Percentiles rank a stretch among this genome's conserved stretches.
phyloP scores from a whole-genome alignment of 225 moss, liverwort and hornwort species.

The Asterella californica region DNA sequence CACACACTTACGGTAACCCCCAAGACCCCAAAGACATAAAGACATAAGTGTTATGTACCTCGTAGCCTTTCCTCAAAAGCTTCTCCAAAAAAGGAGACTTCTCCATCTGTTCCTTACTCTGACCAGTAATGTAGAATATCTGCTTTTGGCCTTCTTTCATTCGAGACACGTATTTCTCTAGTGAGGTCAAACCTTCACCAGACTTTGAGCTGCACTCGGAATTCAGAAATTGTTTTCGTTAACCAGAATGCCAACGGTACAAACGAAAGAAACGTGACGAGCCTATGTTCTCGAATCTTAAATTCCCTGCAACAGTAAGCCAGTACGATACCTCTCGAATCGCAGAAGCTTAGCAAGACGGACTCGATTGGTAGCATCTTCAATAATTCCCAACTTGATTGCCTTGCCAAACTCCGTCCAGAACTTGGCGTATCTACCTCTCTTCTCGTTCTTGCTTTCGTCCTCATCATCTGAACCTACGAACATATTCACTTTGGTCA shows the following conservation, averaged over 20 bases:
- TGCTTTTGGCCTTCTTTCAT: conserved; percentile 98
- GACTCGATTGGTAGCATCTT: conserved; percentile 85
- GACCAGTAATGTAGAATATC: conserved; percentile 89
- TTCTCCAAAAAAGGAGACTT: conserved; percentile 97
- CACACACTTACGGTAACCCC: too few relatives aligned
- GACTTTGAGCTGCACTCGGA: conserved; percentile 72
- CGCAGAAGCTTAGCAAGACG: conserved; percentile 94
- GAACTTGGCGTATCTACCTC: conserved; percentile 76
- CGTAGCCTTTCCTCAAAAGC: conserved; percentile 88
- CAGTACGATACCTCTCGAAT: conserved; percentile 59
- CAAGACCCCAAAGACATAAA: too few relatives aligned
- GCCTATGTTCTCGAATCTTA: too few relatives aligned
- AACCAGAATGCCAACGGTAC: neutral
- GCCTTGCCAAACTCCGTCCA: conserved; percentile 99
- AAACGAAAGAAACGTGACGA: neutral
- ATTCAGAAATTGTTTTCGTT: neutral
- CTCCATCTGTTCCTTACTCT: conserved; percentile 83
- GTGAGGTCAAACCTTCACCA: conserved; percentile 75
- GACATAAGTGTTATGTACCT: conserved; percentile 41
- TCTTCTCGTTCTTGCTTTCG: conserved; percentile 61
- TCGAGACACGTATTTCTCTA: conserved; percentile 82
- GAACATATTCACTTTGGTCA: neutral
- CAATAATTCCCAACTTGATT: conserved; percentile 91
- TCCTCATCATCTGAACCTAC: conserved; percentile 15
- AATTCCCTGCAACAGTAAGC: neutral